Evolutionary conservation across 2,329 filamentous ascomycete genomes (phyloP).

Genomic region (Apiospora phragmitis): DNA sequence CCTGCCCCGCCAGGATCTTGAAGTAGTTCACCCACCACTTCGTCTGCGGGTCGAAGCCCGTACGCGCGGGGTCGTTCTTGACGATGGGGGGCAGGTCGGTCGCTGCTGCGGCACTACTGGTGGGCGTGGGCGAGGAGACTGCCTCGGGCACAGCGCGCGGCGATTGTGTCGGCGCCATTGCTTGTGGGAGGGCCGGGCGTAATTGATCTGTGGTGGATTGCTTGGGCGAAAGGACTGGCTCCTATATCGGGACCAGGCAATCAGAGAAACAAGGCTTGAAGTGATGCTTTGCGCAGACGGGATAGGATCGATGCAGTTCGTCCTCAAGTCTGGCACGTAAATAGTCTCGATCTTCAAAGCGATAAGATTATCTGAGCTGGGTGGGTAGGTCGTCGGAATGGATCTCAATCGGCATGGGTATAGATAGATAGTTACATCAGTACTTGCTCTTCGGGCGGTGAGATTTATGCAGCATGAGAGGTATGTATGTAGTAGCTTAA

Average conservation of each 20-base stretch:
- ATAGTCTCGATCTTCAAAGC: background rate
- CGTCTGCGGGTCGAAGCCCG: constrained; percentile 62
- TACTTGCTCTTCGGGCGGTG: background rate
- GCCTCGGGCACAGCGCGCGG: background rate
- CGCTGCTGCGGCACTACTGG: constrained; percentile 12
- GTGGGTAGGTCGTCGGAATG: background rate
- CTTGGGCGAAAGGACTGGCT: background rate
- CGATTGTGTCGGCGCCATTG: constrained; percentile 8
- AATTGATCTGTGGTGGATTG: background rate
- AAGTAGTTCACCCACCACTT: constrained; percentile 83
- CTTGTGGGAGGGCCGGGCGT: background rate
- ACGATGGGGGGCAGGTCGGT: constrained; percentile 36
- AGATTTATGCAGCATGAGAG: background rate
- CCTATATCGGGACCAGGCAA: background rate
- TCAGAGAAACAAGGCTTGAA: background rate
- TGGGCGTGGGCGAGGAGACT: background rate
- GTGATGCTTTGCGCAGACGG: background rate
- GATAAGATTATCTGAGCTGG: background rate
- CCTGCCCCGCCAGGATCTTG: constrained; percentile 72
- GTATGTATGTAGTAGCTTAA: background rate
- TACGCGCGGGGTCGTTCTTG: constrained; percentile 59
- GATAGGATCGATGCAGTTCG: background rate
- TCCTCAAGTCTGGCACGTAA: background rate
- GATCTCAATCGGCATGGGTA: background rate
- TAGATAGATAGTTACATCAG: background rate